Conservation (phyloP, 108 stramenopile species). For the Nannochloropsis salina region DNA sequence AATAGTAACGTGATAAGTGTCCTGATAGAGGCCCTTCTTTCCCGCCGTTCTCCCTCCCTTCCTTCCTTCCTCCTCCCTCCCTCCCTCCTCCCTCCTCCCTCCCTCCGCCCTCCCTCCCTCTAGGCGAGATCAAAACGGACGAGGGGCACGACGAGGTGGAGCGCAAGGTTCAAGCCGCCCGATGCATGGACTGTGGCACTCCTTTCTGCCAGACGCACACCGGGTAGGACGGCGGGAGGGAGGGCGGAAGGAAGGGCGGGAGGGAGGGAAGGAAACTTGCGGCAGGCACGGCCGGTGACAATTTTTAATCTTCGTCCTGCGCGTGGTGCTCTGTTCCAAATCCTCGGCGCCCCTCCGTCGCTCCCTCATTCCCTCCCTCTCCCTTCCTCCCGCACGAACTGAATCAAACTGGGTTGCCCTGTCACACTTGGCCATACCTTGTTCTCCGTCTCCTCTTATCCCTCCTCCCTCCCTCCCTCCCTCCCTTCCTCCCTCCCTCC, state of each 20-base stretch:
- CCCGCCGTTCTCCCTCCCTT: no score
- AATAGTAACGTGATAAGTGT: no score
- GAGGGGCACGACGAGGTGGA: constrained; percentile 69
- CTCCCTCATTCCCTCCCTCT: not conserved
- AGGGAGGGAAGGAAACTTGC: not conserved
- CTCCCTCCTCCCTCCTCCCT: no score
- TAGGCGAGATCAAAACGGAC: constrained; percentile 75
- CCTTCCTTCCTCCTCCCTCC: no score
- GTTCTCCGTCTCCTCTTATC: no score
- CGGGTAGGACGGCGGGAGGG: constrained; percentile 50
- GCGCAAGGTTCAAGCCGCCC: constrained; percentile 69
- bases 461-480: no score
- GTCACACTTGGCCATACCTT: no score
- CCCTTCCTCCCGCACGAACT: not conserved
- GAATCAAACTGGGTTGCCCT: no score
- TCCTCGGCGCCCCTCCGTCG: not conserved
- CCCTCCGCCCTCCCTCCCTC: no score
- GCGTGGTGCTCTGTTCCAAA: not conserved
- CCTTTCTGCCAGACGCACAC: constrained; percentile 96
- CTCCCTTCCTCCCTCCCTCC: no score
- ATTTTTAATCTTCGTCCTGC: not conserved
- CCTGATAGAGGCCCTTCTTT: no score
- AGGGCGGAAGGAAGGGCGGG: constrained; percentile 20
- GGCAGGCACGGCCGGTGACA: no score
- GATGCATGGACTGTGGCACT: constrained; percentile 97